Conservation (phyloP, 768 basidiomycete genomes). For the Gautieria morchelliformis region DNA sequence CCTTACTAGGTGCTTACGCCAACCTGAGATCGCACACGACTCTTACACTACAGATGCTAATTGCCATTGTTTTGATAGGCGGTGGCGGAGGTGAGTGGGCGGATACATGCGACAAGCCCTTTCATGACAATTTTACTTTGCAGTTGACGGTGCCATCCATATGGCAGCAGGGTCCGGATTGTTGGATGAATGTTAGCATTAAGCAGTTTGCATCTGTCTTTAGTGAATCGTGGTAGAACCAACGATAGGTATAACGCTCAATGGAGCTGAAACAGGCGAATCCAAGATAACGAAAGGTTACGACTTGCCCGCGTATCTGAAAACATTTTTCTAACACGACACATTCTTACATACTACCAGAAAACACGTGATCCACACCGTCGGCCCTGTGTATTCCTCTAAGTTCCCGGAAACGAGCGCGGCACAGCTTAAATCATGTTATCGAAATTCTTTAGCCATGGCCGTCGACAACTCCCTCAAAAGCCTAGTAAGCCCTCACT, state of each 20-base stretch:
- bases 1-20: slow-evolving; percentile 46
- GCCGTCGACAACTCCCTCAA: slow-evolving; percentile 50
- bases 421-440: slow-evolving; percentile 55
- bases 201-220: neutral
- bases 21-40: neutral
- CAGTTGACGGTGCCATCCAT: slow-evolving; percentile 82
- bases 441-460: slow-evolving; percentile 50
- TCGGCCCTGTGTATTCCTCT: slow-evolving; percentile 60
- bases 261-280: slow-evolving; percentile 62
- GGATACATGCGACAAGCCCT: neutral
- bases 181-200: slow-evolving; percentile 53
- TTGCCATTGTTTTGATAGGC: slow-evolving; percentile 30
- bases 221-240: neutral
- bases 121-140: neutral
- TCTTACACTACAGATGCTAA: neutral
- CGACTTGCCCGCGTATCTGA: slow-evolving; percentile 61
- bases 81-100: slow-evolving; percentile 60
- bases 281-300: slow-evolving; percentile 77
- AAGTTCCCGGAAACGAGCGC: slow-evolving; percentile 35
- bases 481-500: slow-evolving; percentile 40
- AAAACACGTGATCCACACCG: slow-evolving; percentile 68
- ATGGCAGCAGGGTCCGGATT: slow-evolving; percentile 58
- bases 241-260: slow-evolving; percentile 45
- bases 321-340: neutral
- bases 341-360: slow-evolving; percentile 24